These are phyloP conservation scores for Proliferodiscus dingleyae DNA, from an alignment of 2,329 filamentous ascomycete genomes.

Conservation along the genomic window DNA sequence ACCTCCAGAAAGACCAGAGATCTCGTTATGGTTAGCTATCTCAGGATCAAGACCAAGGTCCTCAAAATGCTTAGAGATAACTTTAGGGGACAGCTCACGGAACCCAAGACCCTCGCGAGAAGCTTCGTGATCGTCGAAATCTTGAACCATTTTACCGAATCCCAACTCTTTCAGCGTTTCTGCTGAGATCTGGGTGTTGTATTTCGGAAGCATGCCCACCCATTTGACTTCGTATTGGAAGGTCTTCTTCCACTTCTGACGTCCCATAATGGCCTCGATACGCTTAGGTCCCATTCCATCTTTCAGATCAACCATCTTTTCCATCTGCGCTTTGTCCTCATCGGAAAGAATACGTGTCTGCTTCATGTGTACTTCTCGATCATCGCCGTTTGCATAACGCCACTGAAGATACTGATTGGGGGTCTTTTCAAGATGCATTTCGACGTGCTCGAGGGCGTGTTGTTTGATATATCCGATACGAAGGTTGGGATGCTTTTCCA, in stretches of 20 bases:
- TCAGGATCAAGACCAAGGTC: conserved; percentile 94
- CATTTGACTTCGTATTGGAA: conserved; percentile 99
- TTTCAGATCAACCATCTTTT: conserved; percentile 77
- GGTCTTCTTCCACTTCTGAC: conserved; percentile 98
- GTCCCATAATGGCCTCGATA: conserved; percentile 85
- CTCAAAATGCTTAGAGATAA: conserved; percentile 97
- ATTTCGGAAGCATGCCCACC: conserved; percentile 80
- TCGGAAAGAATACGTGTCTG: conserved; percentile 87
- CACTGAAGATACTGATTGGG: conserved; percentile 98
- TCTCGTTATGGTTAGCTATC: conserved; percentile 98
- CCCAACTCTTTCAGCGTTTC: conserved; percentile 84
- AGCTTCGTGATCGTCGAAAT: conserved; percentile 97
- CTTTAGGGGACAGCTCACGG: conserved; percentile 84
- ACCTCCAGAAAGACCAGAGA: conserved; percentile 89
- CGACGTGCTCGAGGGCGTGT: conserved; percentile 96
- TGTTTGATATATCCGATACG: conserved; percentile 99
- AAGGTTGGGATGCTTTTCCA: conserved; percentile 97
- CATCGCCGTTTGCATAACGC: conserved; percentile 95
- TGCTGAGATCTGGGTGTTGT: conserved; percentile 87
- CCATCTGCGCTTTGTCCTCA: conserved; percentile 84
- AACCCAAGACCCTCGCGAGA: conserved; percentile 98
- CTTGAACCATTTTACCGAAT: conserved; percentile 90
- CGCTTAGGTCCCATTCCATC: conserved; percentile 75
- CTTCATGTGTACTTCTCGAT: conserved; percentile 96
- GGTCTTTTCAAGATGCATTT: conserved; percentile 99